Base-by-base conservation (phyloP, 352 stramenopile genomes). In the Globisporangium polare region DNA sequence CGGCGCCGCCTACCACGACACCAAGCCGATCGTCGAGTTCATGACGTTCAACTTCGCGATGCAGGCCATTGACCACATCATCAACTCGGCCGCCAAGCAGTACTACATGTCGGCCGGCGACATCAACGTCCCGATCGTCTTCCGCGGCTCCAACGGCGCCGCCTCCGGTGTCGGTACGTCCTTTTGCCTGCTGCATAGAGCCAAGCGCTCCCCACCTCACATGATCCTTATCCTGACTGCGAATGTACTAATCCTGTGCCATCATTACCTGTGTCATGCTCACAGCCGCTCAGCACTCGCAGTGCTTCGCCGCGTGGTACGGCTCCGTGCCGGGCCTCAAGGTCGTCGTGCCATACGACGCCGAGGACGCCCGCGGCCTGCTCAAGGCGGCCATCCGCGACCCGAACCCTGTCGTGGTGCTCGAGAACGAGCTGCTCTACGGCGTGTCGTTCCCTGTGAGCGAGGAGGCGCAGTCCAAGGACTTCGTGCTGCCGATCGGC, bases 1-100 rank as follows among this genome's bases (percentile, higher is more conserved):
- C 37, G 97, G 96, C 51, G 89, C 96, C 41, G 89, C 97, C 49
- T 99, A 98, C 85, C 96, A 99, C 74, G 92, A 97, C 80, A 90
- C 99, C 13, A 93, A 96, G 75, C 98, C 98, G 41, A 92, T 99
- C 51, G 89, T 99, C 24, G 98, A 99, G 86, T 99, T 99, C 79
- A 99, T 99, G 98, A 99, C 97, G 27, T 99, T 99, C 74, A 99
- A 99, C 81, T 99, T 99, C 77, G 96, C 95, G 62, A 98, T 99
- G 94, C 97, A 99, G 72, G 97, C 97, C 31, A 99, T 99, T 68
- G 98, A 99, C 86, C 97, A 99, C 74, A 98, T 99, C 70, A 89
- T 99, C 54, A 99, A 99, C 78, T 98, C 90, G 61, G 97, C 97
- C n/a, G 97, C 97, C 60, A 99, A 99, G 86, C 96, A 99, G 66